Conservation (phyloP, 202 grass and related monocot genomes). For the Brachypodium distachyon region DNA sequence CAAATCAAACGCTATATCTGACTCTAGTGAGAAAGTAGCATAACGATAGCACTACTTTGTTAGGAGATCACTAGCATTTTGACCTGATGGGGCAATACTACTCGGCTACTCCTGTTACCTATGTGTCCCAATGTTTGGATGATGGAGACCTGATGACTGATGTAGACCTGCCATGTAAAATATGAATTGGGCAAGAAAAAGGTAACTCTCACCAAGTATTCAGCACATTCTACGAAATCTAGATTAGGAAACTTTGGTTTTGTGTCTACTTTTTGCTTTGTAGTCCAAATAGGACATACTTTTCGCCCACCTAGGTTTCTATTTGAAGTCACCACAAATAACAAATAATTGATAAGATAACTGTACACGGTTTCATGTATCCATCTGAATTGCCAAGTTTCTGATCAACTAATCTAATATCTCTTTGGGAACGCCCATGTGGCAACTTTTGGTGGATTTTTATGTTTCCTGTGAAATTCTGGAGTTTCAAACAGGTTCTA, state of each 20-base stretch:
- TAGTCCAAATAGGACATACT: neutral
- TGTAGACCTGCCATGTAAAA: constrained; percentile 18
- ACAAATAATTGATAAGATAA: constrained; percentile 5
- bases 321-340: too few species aligned
- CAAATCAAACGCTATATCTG: constrained; percentile 9
- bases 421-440: neutral
- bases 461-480: neutral
- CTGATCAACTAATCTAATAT: neutral
- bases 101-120: neutral
- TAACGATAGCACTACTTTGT: neutral
- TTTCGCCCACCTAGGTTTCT: too few species aligned
- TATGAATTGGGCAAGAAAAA: constrained; percentile 21
- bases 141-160: too few species aligned
- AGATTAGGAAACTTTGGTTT: neutral
- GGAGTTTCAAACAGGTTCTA: neutral
- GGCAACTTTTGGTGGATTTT: neutral
- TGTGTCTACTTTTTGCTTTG: neutral
- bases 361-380: neutral
- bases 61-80: constrained; percentile 26
- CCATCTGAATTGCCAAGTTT: neutral
- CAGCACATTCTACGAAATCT: neutral
- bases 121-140: too few species aligned
- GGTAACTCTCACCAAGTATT: neutral
- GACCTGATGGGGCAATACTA: constrained; percentile 6
- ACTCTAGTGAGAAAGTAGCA: neutral